phyloP scores from a whole-genome alignment of 805 yeast species.

The Lipomyces yamanashiensis region DNA sequence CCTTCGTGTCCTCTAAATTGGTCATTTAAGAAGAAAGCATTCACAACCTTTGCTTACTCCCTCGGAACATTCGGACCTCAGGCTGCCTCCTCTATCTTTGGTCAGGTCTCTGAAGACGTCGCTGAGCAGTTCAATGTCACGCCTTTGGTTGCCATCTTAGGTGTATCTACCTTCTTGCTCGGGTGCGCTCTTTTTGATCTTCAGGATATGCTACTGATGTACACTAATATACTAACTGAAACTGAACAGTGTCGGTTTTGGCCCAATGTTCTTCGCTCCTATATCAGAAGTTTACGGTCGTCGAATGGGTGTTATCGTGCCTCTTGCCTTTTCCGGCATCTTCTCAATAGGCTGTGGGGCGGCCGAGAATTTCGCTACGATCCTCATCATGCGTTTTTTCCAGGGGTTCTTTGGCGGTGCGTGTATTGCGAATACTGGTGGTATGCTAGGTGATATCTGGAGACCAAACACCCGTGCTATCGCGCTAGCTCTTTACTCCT shows the following conservation, averaged over 20 bases:
- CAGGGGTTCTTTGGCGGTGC: conserved; percentile 66
- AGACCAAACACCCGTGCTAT: conserved; percentile 56
- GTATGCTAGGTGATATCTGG: conserved; percentile 62
- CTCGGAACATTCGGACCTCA: conserved; percentile 53
- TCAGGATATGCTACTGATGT: not conserved
- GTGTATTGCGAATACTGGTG: conserved; percentile 64
- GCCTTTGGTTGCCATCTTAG: conserved; percentile 23
- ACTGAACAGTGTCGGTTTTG: conserved; percentile 46
- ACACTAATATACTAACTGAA: not conserved
- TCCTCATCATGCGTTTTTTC: conserved; percentile 60
- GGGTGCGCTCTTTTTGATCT: conserved; percentile 17
- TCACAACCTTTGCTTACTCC: conserved; percentile 50
- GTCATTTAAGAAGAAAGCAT: conserved; percentile 45
- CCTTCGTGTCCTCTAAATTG: conserved; percentile 69
- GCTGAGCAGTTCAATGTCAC: conserved; percentile 17
- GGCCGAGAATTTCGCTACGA: conserved; percentile 55
- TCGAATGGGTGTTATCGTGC: conserved; percentile 51
- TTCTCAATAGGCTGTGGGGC: conserved; percentile 59
- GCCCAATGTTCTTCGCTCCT: conserved; percentile 70
- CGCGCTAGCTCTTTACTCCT: conserved; percentile 57
- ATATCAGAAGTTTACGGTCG: conserved; percentile 51
- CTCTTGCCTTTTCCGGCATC: conserved; percentile 49
- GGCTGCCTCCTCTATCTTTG: conserved; percentile 54
- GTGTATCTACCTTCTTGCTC: conserved; percentile 24
- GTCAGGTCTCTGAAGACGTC: conserved; percentile 20